Percentiles rank a stretch among this genome's conserved stretches.
phyloP scores from a whole-genome alignment of 2,329 filamentous ascomycete species.

The Colletotrichum sp. region DNA sequence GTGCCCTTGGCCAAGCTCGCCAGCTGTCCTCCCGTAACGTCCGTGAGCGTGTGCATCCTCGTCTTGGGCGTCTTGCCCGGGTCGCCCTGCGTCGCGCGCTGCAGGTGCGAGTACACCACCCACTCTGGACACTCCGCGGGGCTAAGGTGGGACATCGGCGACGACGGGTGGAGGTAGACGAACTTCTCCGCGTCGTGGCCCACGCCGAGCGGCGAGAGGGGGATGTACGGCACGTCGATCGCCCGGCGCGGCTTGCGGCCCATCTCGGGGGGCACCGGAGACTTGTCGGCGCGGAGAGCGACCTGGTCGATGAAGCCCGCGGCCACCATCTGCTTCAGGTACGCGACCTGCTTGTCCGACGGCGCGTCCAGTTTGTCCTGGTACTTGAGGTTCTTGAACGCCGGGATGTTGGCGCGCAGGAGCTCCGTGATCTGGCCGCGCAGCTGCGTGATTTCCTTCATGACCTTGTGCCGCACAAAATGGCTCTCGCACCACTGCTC shows the following conservation, averaged over 20 bases:
- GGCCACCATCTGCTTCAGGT: conserved; percentile 89
- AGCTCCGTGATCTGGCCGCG: conserved; percentile 83
- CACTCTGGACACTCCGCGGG: conserved; percentile 82
- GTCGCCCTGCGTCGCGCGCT: conserved; percentile 64
- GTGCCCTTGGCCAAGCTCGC: conserved; percentile 83
- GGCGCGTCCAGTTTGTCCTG: conserved; percentile 63
- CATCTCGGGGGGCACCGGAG: conserved; percentile 72
- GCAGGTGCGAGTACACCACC: conserved; percentile 85
- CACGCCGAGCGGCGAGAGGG: conserved; percentile 72
- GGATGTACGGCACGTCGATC: conserved; percentile 90
- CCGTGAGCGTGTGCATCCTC: conserved; percentile 86
- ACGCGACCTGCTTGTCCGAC: conserved; percentile 72
- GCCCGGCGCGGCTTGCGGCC: conserved; percentile 78
- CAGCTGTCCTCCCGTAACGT: conserved; percentile 77
- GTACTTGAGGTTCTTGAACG: conserved; percentile 62
- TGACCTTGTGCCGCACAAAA: conserved; percentile 86
- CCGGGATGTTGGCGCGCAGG: conserved; percentile 75
- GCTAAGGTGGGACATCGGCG: conserved; percentile 74
- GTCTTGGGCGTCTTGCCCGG: conserved; percentile 70
- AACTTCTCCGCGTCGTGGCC: conserved; percentile 60
- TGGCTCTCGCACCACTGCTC: conserved; percentile 80
- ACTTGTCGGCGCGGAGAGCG: conserved; percentile 88
- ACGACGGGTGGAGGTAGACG: conserved; percentile 89
- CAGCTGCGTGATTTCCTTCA: conserved; percentile 85
- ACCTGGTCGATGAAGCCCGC: conserved; percentile 94